Evolutionary conservation across 306 rosid genomes (phyloP), one percentile per base, ranked within the genome.

Genomic region (Parietaria judaica): DNA sequence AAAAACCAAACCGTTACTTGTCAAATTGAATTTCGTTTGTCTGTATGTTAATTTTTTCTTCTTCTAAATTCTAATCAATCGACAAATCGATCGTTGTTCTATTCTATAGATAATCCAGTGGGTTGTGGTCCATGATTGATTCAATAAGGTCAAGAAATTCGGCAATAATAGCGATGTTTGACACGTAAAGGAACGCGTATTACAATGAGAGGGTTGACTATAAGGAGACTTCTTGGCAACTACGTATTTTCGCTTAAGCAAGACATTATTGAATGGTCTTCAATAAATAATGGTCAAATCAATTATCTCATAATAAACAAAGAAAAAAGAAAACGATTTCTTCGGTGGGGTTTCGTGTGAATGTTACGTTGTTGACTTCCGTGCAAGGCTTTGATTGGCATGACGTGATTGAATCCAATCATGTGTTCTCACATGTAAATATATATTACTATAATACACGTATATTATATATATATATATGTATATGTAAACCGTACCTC

Each of bases 91-190:
- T 58, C 12, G 59, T 34, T 9, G 45, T 59, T 23, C 31, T 23
- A 15, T 50, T 36, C 5, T 43, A 38, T 7, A 14, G 14, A 57
- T 15, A 44, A 54, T 49, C 53, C 53, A 3, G 14, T 6, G 41
- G 38, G 14, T 50, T 54, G 61, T 31, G 56, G 61, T 7, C 47
- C 58, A 48, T 14, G 50, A 6, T 51, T 47, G 74, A 34, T 77
- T 64, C 68, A 78, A 73, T 64, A 66, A 56, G 79, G 91, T 92
- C 98, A 88, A 88, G 69, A 60, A 86, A 75, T 54, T 66, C 90
- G 86, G 98, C 90, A 59, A 38, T 66, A 23, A 23, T 41, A 36
- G 16, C 14, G 41, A 57, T 49, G 10, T 78, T 76, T 67, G 70
- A 90, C 90, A 90, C 89, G 89, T 76, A 80, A 81, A 51, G 61